Evolutionary conservation across 2,329 filamentous ascomycete species (phyloP).

Genomic region (Nemania bipapillata): DNA sequence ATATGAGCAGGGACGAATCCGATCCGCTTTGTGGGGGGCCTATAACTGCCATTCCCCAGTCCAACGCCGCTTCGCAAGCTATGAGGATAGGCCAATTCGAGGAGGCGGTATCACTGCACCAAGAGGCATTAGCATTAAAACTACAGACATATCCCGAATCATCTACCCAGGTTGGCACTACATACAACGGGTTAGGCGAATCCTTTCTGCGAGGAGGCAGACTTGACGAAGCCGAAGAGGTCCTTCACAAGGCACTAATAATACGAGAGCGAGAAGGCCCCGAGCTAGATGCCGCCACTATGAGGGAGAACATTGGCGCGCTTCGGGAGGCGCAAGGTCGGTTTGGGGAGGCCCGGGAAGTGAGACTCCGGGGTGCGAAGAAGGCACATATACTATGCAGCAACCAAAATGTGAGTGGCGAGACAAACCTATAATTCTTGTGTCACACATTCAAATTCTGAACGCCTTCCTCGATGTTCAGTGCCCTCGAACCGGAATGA

Average conservation of each 20-base stretch:
- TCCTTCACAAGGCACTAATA: conserved; percentile 30
- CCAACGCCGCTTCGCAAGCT: conserved; percentile 47
- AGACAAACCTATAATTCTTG: neutral
- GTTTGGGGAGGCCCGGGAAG: conserved; percentile 35
- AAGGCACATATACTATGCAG: conserved; percentile 38
- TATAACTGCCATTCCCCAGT: conserved; percentile 50
- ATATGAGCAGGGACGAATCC: neutral
- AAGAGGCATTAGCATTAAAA: conserved; percentile 32
- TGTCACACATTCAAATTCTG: neutral
- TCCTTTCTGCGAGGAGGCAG: conserved; percentile 43
- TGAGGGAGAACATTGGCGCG: conserved; percentile 37
- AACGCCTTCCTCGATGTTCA: neutral
- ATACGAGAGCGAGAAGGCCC: conserved; percentile 21
- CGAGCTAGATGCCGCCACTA: conserved; percentile 32
- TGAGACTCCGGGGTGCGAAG: conserved; percentile 30
- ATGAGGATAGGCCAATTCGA: conserved; percentile 39
- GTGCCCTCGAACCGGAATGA: conserved; percentile 28
- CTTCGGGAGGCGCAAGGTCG: conserved; percentile 40
- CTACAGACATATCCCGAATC: conserved; percentile 26
- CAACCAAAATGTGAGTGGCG: conserved; percentile 33
- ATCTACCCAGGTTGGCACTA: conserved; percentile 34
- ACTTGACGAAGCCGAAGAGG: conserved; percentile 36
- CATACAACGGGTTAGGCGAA: conserved; percentile 37
- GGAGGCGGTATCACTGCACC: conserved; percentile 32
- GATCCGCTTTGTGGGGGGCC: neutral